These are phyloP conservation scores for Alternaria triticimaculans DNA, from an alignment of 2,329 filamentous ascomycete genomes.

Conservation along the genomic window DNA sequence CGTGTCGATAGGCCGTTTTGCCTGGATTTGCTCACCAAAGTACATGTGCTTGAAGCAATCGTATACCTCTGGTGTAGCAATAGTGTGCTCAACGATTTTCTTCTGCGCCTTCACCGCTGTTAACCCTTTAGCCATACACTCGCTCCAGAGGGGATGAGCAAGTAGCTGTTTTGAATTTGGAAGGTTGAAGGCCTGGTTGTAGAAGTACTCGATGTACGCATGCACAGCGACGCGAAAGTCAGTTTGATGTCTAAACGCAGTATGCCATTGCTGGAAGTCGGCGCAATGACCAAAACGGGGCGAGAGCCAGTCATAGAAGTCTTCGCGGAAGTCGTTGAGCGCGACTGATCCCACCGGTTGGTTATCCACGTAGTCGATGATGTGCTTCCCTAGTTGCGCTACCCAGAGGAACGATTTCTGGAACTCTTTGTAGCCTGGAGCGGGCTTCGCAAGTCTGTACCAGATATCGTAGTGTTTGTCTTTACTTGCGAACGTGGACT, in stretches of 20 bases:
- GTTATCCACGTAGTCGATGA: constrained; percentile 68
- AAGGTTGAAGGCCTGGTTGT: constrained; percentile 67
- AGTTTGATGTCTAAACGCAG: constrained; percentile 39
- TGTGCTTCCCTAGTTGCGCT: constrained; percentile 72
- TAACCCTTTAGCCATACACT: constrained; percentile 43
- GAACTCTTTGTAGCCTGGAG: constrained; percentile 67
- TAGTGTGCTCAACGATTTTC: constrained; percentile 53
- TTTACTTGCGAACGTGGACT: constrained; percentile 53
- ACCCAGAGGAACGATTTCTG: constrained; percentile 73
- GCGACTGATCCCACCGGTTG: constrained; percentile 44
- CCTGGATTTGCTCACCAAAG: constrained; percentile 62
- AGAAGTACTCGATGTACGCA: constrained; percentile 68
- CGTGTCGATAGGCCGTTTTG: constrained; percentile 6
- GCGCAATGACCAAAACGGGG: constrained; percentile 52
- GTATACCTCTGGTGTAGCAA: constrained; percentile 74
- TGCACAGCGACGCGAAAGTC: constrained; percentile 71
- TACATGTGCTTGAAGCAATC: constrained; percentile 69
- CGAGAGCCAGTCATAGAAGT: constrained; percentile 66
- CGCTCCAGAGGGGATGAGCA: constrained; percentile 61
- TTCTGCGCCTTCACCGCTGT: constrained; percentile 23
- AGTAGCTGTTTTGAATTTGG: constrained; percentile 42
- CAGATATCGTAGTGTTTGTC: constrained; percentile 57
- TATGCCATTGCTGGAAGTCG: constrained; percentile 63
- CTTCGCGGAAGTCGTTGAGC: constrained; percentile 61
- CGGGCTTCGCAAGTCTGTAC: constrained; percentile 67